A percentile compares a stretch with the other conserved stretches of the same genome.
Evolutionary conservation across 768 basidiomycete genomes (phyloP).

Genomic region (Suillus cothurnatus): DNA sequence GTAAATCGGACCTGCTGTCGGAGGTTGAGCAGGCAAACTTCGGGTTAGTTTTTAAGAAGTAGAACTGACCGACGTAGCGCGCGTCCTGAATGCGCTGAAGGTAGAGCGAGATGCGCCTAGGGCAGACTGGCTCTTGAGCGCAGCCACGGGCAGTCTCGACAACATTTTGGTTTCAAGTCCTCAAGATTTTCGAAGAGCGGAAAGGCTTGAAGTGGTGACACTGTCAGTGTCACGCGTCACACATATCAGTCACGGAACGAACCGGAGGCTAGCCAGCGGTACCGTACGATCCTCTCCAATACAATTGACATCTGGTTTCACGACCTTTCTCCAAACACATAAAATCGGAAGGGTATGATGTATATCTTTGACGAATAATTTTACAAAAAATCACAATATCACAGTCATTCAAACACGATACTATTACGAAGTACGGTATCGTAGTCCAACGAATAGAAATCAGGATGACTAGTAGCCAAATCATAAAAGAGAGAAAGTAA

Average conservation of each 20-base stretch:
- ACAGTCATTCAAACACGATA: slow-evolving; percentile 4
- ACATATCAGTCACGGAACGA: slow-evolving; percentile 46
- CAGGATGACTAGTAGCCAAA: neutral
- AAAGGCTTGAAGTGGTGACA: slow-evolving; percentile 32
- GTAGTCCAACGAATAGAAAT: neutral
- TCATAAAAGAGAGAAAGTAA: neutral
- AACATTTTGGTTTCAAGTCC: slow-evolving; percentile 62
- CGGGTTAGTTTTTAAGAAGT: slow-evolving; percentile 13
- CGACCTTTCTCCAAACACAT: neutral
- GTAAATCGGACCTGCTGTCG: slow-evolving; percentile 66
- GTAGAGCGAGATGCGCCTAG: slow-evolving; percentile 49
- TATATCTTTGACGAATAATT: slow-evolving; percentile 27
- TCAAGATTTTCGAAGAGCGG: slow-evolving; percentile 47
- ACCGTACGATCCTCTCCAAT: slow-evolving; percentile 10
- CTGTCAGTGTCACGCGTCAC: slow-evolving; percentile 45
- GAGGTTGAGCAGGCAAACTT: slow-evolving; percentile 23
- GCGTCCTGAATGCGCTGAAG: slow-evolving; percentile 43
- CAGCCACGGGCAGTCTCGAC: slow-evolving; percentile 78
- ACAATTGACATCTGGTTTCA: neutral
- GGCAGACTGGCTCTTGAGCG: slow-evolving; percentile 60
- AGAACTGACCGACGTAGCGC: slow-evolving; percentile 51
- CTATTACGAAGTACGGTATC: slow-evolving; percentile 1
- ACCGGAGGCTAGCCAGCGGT: slow-evolving; percentile 43
- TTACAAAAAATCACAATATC: slow-evolving; percentile 11
- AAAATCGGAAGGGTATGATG: neutral